phyloP scores from a whole-genome alignment of 805 yeast genomes.

The Debaryomyces hansenii region DNA sequence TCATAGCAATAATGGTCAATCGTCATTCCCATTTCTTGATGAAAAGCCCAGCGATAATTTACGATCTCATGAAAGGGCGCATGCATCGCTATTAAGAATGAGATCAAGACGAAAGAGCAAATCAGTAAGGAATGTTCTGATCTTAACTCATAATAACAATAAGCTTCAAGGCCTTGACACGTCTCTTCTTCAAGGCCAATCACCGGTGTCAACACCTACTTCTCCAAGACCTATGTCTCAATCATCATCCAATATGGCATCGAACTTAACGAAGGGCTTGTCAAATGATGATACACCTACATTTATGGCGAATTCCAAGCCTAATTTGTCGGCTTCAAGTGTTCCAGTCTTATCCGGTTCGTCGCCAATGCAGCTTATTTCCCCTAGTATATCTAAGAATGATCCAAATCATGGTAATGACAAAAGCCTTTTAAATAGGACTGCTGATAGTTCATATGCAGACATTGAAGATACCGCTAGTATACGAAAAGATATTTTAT shows the following conservation, averaged over 20 bases:
- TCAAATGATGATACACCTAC: slow-evolving; percentile 2
- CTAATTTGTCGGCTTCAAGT: neutral
- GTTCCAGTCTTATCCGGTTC: neutral
- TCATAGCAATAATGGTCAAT: neutral
- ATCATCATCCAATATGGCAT: neutral
- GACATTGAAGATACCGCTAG: neutral
- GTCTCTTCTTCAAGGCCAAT: slow-evolving; percentile 1
- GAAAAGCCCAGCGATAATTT: slow-evolving; percentile 28
- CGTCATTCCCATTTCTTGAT: slow-evolving; percentile 17
- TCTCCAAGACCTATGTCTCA: slow-evolving; percentile 14
- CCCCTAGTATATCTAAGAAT: neutral
- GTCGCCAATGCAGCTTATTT: neutral
- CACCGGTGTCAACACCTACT: slow-evolving; percentile 22
- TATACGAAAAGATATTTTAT: neutral
- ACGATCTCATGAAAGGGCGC: slow-evolving; percentile 61
- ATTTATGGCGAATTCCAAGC: neutral
- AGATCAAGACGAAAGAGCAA: slow-evolving; percentile 57
- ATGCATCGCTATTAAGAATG: slow-evolving; percentile 63
- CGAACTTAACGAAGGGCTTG: slow-evolving; percentile 5
- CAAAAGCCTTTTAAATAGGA: neutral
- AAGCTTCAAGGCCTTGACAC: slow-evolving; percentile 23
- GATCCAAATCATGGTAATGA: neutral
- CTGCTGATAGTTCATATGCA: neutral
- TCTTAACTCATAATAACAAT: slow-evolving; percentile 20
- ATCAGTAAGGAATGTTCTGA: slow-evolving; percentile 28